Evolutionary conservation across 192 early-diverging fungal species (phyloP), one percentile per base, ranked within the genome.

Genomic region (Geranomyces michiganensis): DNA sequence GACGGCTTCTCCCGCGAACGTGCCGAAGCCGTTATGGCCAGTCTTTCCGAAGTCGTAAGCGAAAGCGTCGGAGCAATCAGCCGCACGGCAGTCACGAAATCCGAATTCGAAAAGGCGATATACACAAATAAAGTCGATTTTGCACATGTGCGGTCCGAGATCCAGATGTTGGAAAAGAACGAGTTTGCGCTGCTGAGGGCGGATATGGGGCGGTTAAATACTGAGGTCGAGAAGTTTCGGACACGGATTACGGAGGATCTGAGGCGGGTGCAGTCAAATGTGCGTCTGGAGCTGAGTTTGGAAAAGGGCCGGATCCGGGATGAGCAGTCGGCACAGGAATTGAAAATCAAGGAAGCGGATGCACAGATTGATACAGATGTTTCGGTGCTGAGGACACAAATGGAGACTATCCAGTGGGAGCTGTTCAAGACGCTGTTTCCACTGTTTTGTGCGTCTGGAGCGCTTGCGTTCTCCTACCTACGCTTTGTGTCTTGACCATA

Each of bases 71-170:
- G 59, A n/a, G 75, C 72, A 60, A 56, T 81, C 47, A 59, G 62
- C 43, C 19, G 48, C 12, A 72, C 71, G 10, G 76, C 76, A 1
- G 73, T 81, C 10, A 66, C 75, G 19, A 76, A 68, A 17, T 45
- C 70, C 32, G 79, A 81, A 3, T 84, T 81, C 71, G 82, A 84
- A 45, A 77, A 77, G 63, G 85, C 88, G 0, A 80, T 93, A 15
- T 93, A 95, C 74, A 90, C 90, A 70, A 92, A 92, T 73, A 93
- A 91, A 74, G 92, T 93, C 24, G 94, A 95, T 70, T 94, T 97
- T 60, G 89, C 91, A 15, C 91, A 92, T 31, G 84, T 97, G 17
- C 91, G 92, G 63, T 89, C 90, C 1, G 95, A 95, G 75, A 84
- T 97, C 7, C 91, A 92, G 60, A 82, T 95, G 80, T 75, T 95